Conservation (phyloP, 2,329 filamentous ascomycete species). For the Esteya vermicola region DNA sequence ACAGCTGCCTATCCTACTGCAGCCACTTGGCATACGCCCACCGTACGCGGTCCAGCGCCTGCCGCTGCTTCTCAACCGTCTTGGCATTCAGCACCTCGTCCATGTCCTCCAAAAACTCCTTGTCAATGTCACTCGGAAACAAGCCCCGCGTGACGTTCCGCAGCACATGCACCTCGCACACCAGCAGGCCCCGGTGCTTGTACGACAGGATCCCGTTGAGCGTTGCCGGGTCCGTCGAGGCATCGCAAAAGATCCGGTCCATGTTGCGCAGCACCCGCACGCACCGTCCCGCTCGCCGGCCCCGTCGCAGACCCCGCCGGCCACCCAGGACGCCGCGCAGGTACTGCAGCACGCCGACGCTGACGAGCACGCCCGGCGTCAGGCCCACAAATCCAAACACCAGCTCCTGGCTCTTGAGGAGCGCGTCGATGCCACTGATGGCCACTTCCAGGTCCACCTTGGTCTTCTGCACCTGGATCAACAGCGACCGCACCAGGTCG, state of each 20-base stretch:
- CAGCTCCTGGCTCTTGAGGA: conserved; percentile 90
- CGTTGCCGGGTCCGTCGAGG: conserved; percentile 36
- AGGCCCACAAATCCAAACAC: conserved; percentile 96
- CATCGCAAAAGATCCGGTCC: conserved; percentile 61
- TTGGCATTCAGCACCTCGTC: conserved; percentile 74
- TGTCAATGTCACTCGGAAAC: conserved; percentile 60
- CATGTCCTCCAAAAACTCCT: conserved; percentile 80
- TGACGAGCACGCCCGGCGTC: conserved; percentile 83
- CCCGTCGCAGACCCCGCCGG: conserved; percentile 51
- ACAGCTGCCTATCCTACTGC: conserved; percentile 7
- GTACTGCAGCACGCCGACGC: conserved; percentile 60
- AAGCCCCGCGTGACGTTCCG: conserved; percentile 48
- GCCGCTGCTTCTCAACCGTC: conserved; percentile 63
- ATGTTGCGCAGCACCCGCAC: conserved; percentile 75
- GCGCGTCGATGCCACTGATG: conserved; percentile 85
- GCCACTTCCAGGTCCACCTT: conserved; percentile 97
- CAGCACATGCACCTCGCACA: conserved; percentile 81
- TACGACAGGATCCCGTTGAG: conserved; percentile 68
- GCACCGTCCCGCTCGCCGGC: conserved; percentile 53
- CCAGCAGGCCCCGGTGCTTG: conserved; percentile 78
- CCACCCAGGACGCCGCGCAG: conserved; percentile 54
- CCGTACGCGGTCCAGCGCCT: conserved; percentile 67
- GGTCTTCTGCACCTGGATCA: conserved; percentile 97
- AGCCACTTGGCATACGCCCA: conserved; percentile 84
- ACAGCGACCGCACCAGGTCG: conserved; percentile 73